Base-by-base conservation (phyloP, 768 basidiomycete species). In the Gautieria morchelliformis region DNA sequence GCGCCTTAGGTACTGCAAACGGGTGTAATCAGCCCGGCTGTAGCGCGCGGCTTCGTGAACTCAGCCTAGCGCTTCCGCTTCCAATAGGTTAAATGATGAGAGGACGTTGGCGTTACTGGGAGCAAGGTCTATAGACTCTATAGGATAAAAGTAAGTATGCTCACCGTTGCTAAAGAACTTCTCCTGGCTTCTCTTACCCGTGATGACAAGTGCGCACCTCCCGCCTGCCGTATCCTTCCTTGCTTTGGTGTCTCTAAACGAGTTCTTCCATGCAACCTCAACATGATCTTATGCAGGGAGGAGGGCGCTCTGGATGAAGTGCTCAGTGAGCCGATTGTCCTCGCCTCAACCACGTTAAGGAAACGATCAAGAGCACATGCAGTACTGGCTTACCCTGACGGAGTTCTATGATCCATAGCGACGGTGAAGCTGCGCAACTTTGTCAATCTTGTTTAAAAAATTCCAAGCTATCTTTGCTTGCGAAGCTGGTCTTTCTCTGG, bases 121-220 rank as follows among this genome's bases (percentile, higher is more conserved):
- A n/a, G n/a, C n/a, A n/a, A n/a, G n/a, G n/a, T n/a, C n/a, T n/a
- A n/a, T n/a, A n/a, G n/a, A n/a, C n/a, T n/a, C n/a, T n/a, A n/a
- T 44, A 9, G 17, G n/a, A n/a, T 22, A 5, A 44, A 10, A 58
- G 41, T 12, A 52, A 22, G 50, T 44, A 5, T 27, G 59, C 73
- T 30, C 57, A 80, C 89, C 89, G 62, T 90, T 92, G 70, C 86
- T 89, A 69, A 93, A 93, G 75, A 90, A 93, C 69, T 91, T 93
- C 68, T 91, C 82, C 67, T 93, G 89, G 59, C 77, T 75, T 60
- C 74, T 76, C 59, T 79, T 81, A 4, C 90, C 89, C 7, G 87
- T 83, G 53, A 93, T 84, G 59, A 92, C 83, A 32, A 93, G 69
- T 4, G 86, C 83, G 39, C 88, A 89, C 52, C 75, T 75, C 32